These are phyloP conservation scores for Suillus variegatus DNA, from an alignment of 768 basidiomycete genomes.

Conservation along the genomic window DNA sequence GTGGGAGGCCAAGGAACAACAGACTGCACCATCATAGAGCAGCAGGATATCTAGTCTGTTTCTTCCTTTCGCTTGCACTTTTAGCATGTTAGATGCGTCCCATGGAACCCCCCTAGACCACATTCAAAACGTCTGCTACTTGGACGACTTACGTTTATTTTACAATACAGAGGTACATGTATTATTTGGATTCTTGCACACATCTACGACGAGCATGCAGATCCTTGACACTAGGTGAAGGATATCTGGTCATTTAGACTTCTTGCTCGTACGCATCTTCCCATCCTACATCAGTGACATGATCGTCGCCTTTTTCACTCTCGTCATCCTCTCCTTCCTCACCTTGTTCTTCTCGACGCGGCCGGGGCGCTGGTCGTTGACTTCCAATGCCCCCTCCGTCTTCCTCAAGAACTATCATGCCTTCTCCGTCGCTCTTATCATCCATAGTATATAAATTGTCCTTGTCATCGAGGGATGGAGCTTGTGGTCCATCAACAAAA, in stretches of 20 bases:
- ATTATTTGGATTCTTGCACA: constrained; percentile 11
- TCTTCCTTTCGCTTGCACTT: constrained; percentile 11
- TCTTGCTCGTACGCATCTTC: constrained; percentile 74
- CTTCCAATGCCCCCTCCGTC: constrained; percentile 35
- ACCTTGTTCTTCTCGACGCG: constrained; percentile 16
- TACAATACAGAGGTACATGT: constrained; percentile 27
- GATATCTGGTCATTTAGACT: constrained; percentile 33
- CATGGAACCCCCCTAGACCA: constrained; percentile 20
- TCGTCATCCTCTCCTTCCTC: constrained; percentile 29
- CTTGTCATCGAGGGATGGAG: constrained; percentile 40
- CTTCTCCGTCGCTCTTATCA: constrained; percentile 43
- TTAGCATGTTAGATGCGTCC: constrained; percentile 22
- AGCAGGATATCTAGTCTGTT: constrained; percentile 7
- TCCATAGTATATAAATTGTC: constrained; percentile 57
- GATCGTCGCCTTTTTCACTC: constrained; percentile 42
- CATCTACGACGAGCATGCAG: background rate
- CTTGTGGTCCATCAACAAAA: constrained; percentile 48
- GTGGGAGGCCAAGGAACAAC: constrained; percentile 70
- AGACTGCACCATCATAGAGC: constrained; percentile 34
- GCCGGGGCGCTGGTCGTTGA: constrained; percentile 31
- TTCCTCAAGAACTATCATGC: constrained; percentile 39
- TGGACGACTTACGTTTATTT: constrained; percentile 28
- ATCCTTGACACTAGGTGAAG: background rate
- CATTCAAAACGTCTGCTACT: constrained; percentile 20
- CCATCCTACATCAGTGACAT: constrained; percentile 36